Evolutionary conservation across 2,329 filamentous ascomycete species (phyloP).

Genomic region (Colletotrichum sansevieriae): DNA sequence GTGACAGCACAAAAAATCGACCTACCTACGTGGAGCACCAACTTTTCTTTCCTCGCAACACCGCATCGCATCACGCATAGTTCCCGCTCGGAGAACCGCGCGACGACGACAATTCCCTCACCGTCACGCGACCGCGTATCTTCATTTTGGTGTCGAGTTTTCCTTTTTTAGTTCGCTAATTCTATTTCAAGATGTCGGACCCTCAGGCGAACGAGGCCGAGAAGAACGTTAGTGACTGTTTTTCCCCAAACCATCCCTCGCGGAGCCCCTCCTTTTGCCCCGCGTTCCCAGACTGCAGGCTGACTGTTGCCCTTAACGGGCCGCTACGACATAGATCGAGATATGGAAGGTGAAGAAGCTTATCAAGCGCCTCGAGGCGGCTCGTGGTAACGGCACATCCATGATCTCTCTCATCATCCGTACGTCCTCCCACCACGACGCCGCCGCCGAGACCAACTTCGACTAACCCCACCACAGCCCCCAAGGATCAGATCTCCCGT

Average conservation of each 20-base stretch:
- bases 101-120: slow-evolving; percentile 37
- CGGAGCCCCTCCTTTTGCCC: slow-evolving; percentile 39
- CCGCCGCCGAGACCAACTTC: slow-evolving; percentile 4
- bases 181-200: slow-evolving; percentile 82
- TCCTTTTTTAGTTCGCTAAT: not conserved
- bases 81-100: slow-evolving; percentile 37
- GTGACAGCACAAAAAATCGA: slow-evolving; percentile 41
- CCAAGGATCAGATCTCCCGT: slow-evolving; percentile 97
- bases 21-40: slow-evolving; percentile 37
- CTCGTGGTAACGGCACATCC: slow-evolving; percentile 97
- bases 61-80: slow-evolving; percentile 40
- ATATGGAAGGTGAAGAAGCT: slow-evolving; percentile 99
- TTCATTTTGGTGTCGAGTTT: slow-evolving; percentile 37
- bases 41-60: slow-evolving; percentile 40
- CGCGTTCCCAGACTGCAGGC: slow-evolving; percentile 39
- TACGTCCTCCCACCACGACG: slow-evolving; percentile 51
- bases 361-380: slow-evolving; percentile 97
- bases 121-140: slow-evolving; percentile 39
- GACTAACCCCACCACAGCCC: slow-evolving; percentile 68
- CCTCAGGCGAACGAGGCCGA: slow-evolving; percentile 91
- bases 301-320: slow-evolving; percentile 41
- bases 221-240: slow-evolving; percentile 79
- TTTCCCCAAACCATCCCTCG: slow-evolving; percentile 1
- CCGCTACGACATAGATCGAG: slow-evolving; percentile 67
- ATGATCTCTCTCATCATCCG: slow-evolving; percentile 99